These are phyloP conservation scores for Royoungia palumana DNA, from an alignment of 768 basidiomycete genomes.

Conservation along the genomic window DNA sequence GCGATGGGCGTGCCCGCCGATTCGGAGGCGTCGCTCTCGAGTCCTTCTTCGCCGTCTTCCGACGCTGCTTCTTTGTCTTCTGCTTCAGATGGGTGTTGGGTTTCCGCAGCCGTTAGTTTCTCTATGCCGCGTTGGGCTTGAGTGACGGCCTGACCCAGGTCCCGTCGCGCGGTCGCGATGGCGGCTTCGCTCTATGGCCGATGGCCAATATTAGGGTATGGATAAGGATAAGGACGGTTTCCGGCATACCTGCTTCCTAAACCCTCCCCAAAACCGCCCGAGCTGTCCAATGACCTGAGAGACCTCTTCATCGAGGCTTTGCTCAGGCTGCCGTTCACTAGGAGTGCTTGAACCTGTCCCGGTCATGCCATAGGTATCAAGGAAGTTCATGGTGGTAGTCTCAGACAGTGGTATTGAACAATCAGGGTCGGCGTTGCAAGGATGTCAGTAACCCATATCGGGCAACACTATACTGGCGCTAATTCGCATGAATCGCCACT, in stretches of 20 bases:
- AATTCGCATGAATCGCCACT: background rate
- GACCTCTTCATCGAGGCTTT: constrained; percentile 80
- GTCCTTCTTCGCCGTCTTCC: constrained; percentile 17
- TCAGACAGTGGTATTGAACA: background rate
- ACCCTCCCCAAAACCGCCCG: constrained; percentile 85
- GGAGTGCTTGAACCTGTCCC: constrained; percentile 45
- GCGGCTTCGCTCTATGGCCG: constrained; percentile 61
- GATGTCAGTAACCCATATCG: constrained; percentile 5
- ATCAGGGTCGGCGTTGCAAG: background rate
- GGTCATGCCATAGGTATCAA: constrained; percentile 63
- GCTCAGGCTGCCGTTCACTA: constrained; percentile 41
- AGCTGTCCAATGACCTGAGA: constrained; percentile 85
- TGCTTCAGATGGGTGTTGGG: constrained; percentile 12
- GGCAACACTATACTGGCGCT: constrained; percentile 3
- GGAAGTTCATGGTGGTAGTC: constrained; percentile 57
- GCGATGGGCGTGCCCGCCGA: constrained; percentile 27
- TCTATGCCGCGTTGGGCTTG: constrained; percentile 78
- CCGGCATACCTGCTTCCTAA: constrained; percentile 77
- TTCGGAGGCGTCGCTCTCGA: constrained; percentile 21
- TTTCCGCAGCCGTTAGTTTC: constrained; percentile 47
- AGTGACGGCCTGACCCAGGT: constrained; percentile 65
- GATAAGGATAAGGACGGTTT: background rate
- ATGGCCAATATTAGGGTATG: constrained; percentile 1
- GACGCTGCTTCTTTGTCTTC: constrained; percentile 1
- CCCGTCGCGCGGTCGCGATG: constrained; percentile 67